A percentile compares a stretch with the other conserved stretches of the same genome.
Evolutionary conservation across 768 basidiomycete species (phyloP).

Genomic region (Termitomyces sp.): DNA sequence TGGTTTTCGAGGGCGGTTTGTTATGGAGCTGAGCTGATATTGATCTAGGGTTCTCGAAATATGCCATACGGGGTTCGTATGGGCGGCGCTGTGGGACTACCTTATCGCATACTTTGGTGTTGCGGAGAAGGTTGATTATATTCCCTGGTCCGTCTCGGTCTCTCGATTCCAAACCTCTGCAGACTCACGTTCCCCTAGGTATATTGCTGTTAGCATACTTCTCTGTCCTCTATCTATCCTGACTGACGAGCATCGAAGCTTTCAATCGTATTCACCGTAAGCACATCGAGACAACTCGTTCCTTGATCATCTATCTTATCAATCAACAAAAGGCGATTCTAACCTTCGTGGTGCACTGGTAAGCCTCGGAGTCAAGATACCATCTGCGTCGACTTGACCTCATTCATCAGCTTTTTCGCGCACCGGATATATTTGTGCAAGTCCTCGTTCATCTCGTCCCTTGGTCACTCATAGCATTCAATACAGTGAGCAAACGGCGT

Average conservation of each 20-base stretch:
- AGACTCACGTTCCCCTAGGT: slow-evolving; percentile 3
- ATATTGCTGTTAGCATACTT: slow-evolving; percentile 10
- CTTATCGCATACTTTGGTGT: neutral
- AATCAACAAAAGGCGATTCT: slow-evolving; percentile 24
- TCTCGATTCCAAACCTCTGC: neutral
- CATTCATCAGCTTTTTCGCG: slow-evolving; percentile 23
- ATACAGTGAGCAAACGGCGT: slow-evolving; percentile 18
- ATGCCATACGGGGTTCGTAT: slow-evolving; percentile 31
- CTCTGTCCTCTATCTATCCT: neutral
- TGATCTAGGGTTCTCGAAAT: slow-evolving; percentile 29
- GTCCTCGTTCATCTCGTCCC: neutral
- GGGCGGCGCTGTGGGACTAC: slow-evolving; percentile 27
- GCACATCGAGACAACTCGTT: neutral
- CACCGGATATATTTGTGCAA: slow-evolving; percentile 25
- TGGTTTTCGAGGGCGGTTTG: neutral
- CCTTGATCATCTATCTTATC: neutral
- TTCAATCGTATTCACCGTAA: slow-evolving; percentile 21
- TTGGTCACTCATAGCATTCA: neutral
- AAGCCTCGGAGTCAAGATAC: neutral
- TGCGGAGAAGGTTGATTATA: neutral
- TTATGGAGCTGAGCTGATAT: neutral
- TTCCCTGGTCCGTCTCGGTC: neutral
- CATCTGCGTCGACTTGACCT: neutral
- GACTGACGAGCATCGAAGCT: neutral
- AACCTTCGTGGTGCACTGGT: slow-evolving; percentile 39